Evolutionary conservation across 2,329 filamentous ascomycete species (phyloP), one percentile per base, ranked within the genome.

Genomic region (Sporothrix euskadiensis): DNA sequence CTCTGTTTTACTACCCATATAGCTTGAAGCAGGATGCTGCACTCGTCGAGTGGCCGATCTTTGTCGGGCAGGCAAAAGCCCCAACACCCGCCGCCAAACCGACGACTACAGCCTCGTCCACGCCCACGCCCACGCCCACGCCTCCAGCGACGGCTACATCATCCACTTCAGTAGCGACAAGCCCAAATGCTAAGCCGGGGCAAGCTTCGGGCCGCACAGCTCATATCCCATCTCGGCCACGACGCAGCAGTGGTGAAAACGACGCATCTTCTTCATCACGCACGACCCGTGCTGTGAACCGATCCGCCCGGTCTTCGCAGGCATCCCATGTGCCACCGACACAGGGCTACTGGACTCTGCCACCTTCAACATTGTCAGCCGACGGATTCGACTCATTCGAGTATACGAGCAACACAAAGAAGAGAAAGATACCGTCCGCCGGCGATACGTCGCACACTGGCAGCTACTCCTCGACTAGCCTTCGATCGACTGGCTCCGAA

Each of bases 381-480:
- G 95, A 98, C 80, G 94, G 94, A 16, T 98, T 98, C 81, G 96
- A 99, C 81, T 96, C 94, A 7, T 97, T 98, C 78, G 96, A 99
- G 82, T 98, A 98, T 79, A 97, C 94, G 49, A 98, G 97, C 81
- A 99, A 99, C 81, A 99, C 99, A 83, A 99, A 98, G 85, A 98
- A 99, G 83, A 89, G 96, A 77, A 99, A 99, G 83, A 98, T 99
- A 52, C 96, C 96, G 0, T 94, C 94, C 0, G 94, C 93, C 10
- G 92, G 93, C 22, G 92, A 93, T 78, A 85, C 90, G 16, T 88
- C 81, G 3, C 77, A 86, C 26, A 84, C 83, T 69, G 82, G 82
- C 2, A 78, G 80, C 7, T 85, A 87, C 74, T 78, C 79, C 4
- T 76, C 82, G 22, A 81, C 78, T 57, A 83, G 85, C 41, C 71